Evolutionary conservation across 805 yeast genomes (phyloP).

Genomic region (Priceomyces haplophilus): DNA sequence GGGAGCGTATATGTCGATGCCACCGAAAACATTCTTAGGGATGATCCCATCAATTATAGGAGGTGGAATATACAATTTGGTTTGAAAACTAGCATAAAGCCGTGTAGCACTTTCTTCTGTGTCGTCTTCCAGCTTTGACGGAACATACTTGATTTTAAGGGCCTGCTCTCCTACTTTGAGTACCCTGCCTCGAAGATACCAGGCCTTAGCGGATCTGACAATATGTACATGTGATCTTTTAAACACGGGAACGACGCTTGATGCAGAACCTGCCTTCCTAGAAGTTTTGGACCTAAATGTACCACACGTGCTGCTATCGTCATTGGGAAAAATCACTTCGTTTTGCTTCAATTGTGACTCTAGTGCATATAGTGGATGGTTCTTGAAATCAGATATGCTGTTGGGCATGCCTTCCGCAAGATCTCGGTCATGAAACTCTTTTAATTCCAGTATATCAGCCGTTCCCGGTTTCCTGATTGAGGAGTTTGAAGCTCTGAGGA

Average conservation of each 20-base stretch:
- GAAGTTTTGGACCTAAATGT: conserved; percentile 46
- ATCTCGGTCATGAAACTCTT: conserved; percentile 60
- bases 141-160: conserved; percentile 43
- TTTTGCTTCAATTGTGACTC: conserved; percentile 70
- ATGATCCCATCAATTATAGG: conserved; percentile 64
- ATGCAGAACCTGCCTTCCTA: conserved; percentile 6
- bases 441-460: conserved; percentile 54
- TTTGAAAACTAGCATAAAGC: conserved; percentile 75
- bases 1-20: conserved; percentile 73
- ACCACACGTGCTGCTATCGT: conserved; percentile 59
- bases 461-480: conserved; percentile 18
- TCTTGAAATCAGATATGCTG: conserved; percentile 73
- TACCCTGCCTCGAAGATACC: conserved; percentile 81
- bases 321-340: conserved; percentile 68
- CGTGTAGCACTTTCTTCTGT: conserved; percentile 55
- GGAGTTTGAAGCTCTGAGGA: conserved; percentile 36
- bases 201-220: conserved; percentile 73
- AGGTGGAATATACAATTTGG: conserved; percentile 67
- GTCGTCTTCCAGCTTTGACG: conserved; percentile 29
- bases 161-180: conserved; percentile 71
- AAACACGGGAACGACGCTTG: conserved; percentile 55
- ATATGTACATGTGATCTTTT: conserved; percentile 60
- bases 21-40: conserved; percentile 75
- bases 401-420: conserved; percentile 84
- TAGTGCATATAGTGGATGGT: conserved; percentile 82